Evolutionary conservation across 129 eudicot species (phyloP).

Genomic region (Dittrichia graveolens): DNA sequence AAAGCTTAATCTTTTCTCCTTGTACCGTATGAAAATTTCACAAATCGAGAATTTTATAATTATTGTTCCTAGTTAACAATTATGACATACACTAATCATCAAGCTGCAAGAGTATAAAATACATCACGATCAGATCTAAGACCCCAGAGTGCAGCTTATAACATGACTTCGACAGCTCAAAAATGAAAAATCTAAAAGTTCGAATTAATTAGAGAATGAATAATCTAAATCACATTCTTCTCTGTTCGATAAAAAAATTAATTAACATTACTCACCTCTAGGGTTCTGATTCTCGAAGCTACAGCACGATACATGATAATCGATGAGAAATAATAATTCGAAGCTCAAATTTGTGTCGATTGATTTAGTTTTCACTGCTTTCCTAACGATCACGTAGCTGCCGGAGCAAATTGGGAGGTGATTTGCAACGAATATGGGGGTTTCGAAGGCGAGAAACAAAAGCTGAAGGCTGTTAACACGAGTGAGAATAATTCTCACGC

Average conservation of each 20-base stretch:
- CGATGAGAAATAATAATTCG: neutral
- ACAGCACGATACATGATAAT: constrained; percentile 72
- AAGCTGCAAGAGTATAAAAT: neutral
- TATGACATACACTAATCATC: constrained; percentile 13
- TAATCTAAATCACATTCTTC: neutral
- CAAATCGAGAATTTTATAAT: neutral
- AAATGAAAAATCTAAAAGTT: neutral
- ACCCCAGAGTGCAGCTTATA: constrained; percentile 13
- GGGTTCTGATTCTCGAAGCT: constrained; percentile 66
- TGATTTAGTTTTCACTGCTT: constrained; percentile 7
- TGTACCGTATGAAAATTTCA: neutral
- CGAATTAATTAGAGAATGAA: neutral
- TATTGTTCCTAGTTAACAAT: neutral
- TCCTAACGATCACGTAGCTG: neutral
- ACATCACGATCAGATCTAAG: constrained; percentile 31
- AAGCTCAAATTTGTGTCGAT: neutral
- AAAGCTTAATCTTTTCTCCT: neutral
- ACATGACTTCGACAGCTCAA: constrained; percentile 4
- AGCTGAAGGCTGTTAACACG: constrained; percentile 24
- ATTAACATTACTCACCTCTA: constrained; percentile 52
- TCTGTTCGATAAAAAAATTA: neutral
- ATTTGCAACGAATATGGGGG: constrained; percentile 28
- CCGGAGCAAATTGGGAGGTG: constrained; percentile 15
- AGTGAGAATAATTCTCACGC: constrained; percentile 24
- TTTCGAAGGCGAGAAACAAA: constrained; percentile 14